A percentile compares a stretch with the other conserved stretches of the same genome.
Conservation (phyloP, 1,284 basidiomycete genomes). For the Cryptococcus deneoformans region DNA sequence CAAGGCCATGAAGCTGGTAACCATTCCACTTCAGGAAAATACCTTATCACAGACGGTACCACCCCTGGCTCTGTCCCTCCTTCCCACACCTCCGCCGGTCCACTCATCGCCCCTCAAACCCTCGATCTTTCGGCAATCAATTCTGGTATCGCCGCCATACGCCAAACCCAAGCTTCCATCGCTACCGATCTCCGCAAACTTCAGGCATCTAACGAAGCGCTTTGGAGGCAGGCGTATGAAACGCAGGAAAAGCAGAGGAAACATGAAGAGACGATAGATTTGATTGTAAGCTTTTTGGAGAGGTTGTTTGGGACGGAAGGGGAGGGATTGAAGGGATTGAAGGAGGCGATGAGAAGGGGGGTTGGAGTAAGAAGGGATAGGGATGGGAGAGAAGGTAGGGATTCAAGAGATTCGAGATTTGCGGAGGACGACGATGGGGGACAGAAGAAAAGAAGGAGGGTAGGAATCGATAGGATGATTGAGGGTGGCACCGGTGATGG, state of each 20-base stretch:
- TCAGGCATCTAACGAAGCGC: slow-evolving; percentile 78
- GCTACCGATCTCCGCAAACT: slow-evolving; percentile 83
- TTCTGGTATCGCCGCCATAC: slow-evolving; percentile 81
- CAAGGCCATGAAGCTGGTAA: neutral
- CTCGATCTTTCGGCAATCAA: slow-evolving; percentile 42
- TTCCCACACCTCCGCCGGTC: slow-evolving; percentile 7
- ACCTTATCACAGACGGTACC: slow-evolving; percentile 44
- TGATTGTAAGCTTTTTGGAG: slow-evolving; percentile 94
- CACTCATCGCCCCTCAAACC: slow-evolving; percentile 27
- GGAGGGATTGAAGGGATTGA: slow-evolving; percentile 41
- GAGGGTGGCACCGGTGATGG: slow-evolving; percentile 29
- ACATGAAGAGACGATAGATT: slow-evolving; percentile 95
- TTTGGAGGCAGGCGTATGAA: slow-evolving; percentile 89
- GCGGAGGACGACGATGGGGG: slow-evolving; percentile 18
- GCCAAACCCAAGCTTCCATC: slow-evolving; percentile 86
- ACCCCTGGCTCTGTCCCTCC: slow-evolving; percentile 27
- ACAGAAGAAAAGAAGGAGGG: slow-evolving; percentile 35
- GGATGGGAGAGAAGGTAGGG: slow-evolving; percentile 30
- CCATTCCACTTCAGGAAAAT: slow-evolving; percentile 16
- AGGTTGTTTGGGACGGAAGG: slow-evolving; percentile 73
- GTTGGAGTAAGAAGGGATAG: slow-evolving; percentile 21
- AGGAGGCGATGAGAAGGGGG: slow-evolving; percentile 41
- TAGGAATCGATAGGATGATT: slow-evolving; percentile 45
- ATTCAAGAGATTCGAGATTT: neutral
- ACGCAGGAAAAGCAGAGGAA: slow-evolving; percentile 78